phyloP scores from a whole-genome alignment of 106 monocot species.

The Phalaenopsis equestris region DNA sequence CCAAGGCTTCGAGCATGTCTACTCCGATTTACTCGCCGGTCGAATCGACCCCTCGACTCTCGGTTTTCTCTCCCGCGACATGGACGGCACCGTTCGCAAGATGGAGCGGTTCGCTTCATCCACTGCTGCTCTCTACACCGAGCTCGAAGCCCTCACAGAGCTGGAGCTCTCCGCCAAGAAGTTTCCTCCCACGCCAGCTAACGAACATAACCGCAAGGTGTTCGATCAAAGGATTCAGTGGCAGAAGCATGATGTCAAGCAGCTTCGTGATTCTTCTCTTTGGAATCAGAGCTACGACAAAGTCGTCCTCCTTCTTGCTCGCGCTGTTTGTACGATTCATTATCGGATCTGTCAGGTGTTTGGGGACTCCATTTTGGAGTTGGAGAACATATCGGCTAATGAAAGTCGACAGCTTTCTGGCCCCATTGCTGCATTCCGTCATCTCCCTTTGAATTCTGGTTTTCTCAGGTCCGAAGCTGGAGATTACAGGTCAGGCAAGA shows the following conservation, averaged over 20 bases:
- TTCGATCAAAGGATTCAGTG: conserved; percentile 79
- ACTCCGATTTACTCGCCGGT: conserved; percentile 62
- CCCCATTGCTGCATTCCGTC: not conserved
- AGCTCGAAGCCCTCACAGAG: conserved; percentile 58
- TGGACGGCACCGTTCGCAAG: conserved; percentile 43
- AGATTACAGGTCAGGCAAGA: not conserved
- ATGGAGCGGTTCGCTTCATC: conserved; percentile 65
- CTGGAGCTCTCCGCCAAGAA: conserved; percentile 79
- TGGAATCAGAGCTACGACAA: conserved; percentile 81
- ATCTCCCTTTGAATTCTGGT: conserved; percentile 15
- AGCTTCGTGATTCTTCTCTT: conserved; percentile 56
- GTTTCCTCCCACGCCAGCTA: conserved; percentile 19
- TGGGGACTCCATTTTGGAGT: conserved; percentile 21
- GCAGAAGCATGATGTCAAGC: conserved; percentile 53
- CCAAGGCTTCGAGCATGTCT: conserved; percentile 86
- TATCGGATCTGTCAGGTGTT: conserved; percentile 50
- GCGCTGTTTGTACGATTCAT: conserved; percentile 64
- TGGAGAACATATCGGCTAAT: conserved; percentile 7
- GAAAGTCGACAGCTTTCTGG: conserved; percentile 15
- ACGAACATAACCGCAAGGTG: conserved; percentile 42
- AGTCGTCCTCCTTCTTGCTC: conserved; percentile 57
- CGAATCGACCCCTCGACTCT: conserved; percentile 24
- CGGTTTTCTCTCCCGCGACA: conserved; percentile 27
- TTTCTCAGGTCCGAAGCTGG: conserved; percentile 8
- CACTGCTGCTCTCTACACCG: conserved; percentile 61